Base-by-base conservation (phyloP, 768 basidiomycete genomes). In the Termitomyces sp. region DNA sequence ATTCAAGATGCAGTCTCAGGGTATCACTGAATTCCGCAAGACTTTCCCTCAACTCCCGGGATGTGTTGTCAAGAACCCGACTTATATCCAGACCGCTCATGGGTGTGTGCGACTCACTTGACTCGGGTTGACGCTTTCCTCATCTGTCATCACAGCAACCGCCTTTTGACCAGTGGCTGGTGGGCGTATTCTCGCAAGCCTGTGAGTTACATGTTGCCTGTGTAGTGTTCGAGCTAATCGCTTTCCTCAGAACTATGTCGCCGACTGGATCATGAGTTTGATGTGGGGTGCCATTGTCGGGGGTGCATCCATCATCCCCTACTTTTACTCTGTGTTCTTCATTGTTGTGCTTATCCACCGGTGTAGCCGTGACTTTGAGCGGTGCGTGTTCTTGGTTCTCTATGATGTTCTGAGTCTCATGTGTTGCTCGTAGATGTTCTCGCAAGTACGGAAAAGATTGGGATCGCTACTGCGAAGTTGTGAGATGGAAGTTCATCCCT, bases 301-400 rank as follows among this genome's bases (percentile, higher is more conserved):
- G 26, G 75, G 82, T 4, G 81, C 86, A 16, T 87, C 87, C 32
- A 82, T 88, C 49, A 96, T 98, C 68, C 95, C 95, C 0, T 95
- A 95, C 76, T 99, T 93, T 76, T 98, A 98, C 75, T 93, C 93
- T 13, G 79, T 94, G 50, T 99, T 98, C 82, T 98, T 98, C 80
- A 87, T 96, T 67, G 82, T 82, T 45, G 95, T 98, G 22, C 85
- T 99, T 55, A 79, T 93, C 40, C 97, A 98, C 68, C 86, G 97
- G 36, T 91, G 89, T 65, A 83, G 88, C 0, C 87, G 97, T 53
- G 97, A 99, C 80, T 97, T 98, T 72, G 96, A 95, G 72, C 82
- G 95, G 80, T 91, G 58, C 53, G 81, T 68, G 12, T 48, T 49
- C 9, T n/a, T 20, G 45, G 36, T 48, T 14, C 12, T 37, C 7